phyloP scores from a whole-genome alignment of 192 early-diverging fungal genomes.

The Coemansia sp. region DNA sequence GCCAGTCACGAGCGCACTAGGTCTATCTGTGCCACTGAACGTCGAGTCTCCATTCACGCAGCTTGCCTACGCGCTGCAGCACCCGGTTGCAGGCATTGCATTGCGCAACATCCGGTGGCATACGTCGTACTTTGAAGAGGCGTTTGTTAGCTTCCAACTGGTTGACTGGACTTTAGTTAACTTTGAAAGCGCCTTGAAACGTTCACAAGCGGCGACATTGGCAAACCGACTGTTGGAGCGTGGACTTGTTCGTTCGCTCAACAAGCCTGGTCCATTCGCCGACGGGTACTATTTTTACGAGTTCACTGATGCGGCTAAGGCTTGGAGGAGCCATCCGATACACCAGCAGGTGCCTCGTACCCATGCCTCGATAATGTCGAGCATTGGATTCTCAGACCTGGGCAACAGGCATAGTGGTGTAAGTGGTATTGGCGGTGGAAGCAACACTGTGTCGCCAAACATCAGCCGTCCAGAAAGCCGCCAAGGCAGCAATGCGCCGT shows the following conservation, averaged over 20 bases:
- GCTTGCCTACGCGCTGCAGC: conserved; percentile 72
- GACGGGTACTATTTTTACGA: conserved; percentile 91
- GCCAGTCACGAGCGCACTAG: conserved; percentile 15
- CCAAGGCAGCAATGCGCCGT: conserved; percentile 47
- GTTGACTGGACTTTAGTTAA: conserved; percentile 86
- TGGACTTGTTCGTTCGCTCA: conserved; percentile 69
- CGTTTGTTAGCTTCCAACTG: conserved; percentile 80
- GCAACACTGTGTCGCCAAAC: conserved; percentile 31
- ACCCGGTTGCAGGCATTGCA: conserved; percentile 64
- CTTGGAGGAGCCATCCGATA: conserved; percentile 8
- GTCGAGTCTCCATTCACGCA: conserved; percentile 51
- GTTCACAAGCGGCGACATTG: conserved; percentile 75
- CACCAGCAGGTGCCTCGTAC: conserved; percentile 6
- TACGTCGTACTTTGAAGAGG: conserved; percentile 65
- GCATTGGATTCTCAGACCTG: conserved; percentile 24
- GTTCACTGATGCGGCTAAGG: conserved; percentile 31
- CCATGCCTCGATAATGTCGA: conserved; percentile 26
- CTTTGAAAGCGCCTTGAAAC: conserved; percentile 72
- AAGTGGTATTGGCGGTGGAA: not conserved
- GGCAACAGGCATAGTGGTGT: conserved; percentile 7
- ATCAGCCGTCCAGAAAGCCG: conserved; percentile 46
- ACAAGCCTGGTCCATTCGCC: conserved; percentile 68
- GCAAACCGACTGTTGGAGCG: conserved; percentile 78
- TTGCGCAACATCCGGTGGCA: conserved; percentile 87
- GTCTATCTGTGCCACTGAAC: conserved; percentile 40